A percentile compares a stretch with the other conserved stretches of the same genome.
Evolutionary conservation across 2,329 filamentous ascomycete species (phyloP).

Genomic region (Diaporthe ilicicola): DNA sequence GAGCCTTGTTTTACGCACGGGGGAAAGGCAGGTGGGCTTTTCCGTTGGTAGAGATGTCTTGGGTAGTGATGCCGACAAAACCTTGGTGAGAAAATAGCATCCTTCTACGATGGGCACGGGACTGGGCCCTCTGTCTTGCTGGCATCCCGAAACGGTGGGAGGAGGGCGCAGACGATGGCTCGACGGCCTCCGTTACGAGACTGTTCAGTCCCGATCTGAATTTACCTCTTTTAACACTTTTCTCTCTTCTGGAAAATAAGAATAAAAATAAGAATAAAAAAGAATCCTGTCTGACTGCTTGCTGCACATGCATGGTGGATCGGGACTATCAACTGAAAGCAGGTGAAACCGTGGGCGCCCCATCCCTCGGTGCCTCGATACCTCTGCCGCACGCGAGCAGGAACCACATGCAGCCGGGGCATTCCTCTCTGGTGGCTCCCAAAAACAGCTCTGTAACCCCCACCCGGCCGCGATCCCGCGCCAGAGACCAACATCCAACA

Average conservation of each 20-base stretch:
- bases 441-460: slow-evolving; percentile 22
- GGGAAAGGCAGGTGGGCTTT: background rate
- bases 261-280: no score
- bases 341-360: slow-evolving; percentile 17
- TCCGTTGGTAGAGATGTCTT: background rate
- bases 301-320: background rate
- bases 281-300: background rate
- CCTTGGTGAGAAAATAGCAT: background rate
- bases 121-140: background rate
- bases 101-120: background rate
- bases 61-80: slow-evolving; percentile 12
- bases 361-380: slow-evolving; percentile 16
- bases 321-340: background rate
- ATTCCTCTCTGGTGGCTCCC: background rate
- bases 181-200: background rate
- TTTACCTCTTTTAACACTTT: background rate
- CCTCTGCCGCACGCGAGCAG: slow-evolving; percentile 19
- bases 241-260: no score
- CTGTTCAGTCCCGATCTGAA: background rate
- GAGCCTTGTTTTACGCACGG: background rate
- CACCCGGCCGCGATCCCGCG: slow-evolving; percentile 1
- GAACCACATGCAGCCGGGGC: slow-evolving; percentile 14
- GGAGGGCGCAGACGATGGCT: background rate
- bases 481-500: background rate
- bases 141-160: slow-evolving; percentile 7